Percentiles rank a stretch among this genome's conserved stretches.
Evolutionary conservation across 176 grass and related monocot species (phyloP).

Genomic region (Carex pumila): DNA sequence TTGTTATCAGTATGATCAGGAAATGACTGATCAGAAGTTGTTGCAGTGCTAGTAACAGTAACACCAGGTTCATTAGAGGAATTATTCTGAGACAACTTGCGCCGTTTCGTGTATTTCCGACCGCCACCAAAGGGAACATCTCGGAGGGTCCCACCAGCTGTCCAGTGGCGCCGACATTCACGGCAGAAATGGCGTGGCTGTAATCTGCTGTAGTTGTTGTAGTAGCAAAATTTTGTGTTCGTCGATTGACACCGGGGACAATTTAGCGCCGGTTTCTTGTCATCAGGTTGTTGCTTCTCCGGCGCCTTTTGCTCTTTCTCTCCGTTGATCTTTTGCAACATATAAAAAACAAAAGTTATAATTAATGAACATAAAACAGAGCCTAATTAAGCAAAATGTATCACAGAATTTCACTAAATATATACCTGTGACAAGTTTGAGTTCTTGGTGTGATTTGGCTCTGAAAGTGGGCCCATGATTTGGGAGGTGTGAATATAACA

Average conservation of each 20-base stretch:
- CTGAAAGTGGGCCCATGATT: conserved; percentile 15
- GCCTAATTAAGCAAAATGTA: background rate
- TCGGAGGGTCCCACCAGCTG: conserved; percentile 71
- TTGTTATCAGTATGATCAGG: background rate
- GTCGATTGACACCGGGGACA: conserved; percentile 73
- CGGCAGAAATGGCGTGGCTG: conserved; percentile 95
- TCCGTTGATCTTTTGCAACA: background rate
- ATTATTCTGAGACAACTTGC: conserved; percentile 16
- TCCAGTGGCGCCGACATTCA: conserved; percentile 85
- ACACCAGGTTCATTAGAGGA: background rate
- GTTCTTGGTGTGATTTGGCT: background rate
- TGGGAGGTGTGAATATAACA: background rate
- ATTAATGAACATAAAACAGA: background rate
- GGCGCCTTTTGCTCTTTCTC: background rate
- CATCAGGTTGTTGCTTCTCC: background rate
- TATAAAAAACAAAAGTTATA: background rate
- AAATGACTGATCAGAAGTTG: background rate
- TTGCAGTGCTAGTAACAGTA: background rate
- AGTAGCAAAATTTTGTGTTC: conserved; percentile 99
- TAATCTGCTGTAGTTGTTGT: conserved; percentile 90
- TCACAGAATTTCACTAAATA: background rate
- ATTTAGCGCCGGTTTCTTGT: conserved; percentile 23
- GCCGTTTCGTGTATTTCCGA: conserved; percentile 46
- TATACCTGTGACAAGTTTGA: conserved; percentile 8
- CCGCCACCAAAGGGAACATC: conserved; percentile 77